Evolutionary conservation across 495 filamentous ascomycete genomes (phyloP).

Genomic region (Penicillium desertorum): DNA sequence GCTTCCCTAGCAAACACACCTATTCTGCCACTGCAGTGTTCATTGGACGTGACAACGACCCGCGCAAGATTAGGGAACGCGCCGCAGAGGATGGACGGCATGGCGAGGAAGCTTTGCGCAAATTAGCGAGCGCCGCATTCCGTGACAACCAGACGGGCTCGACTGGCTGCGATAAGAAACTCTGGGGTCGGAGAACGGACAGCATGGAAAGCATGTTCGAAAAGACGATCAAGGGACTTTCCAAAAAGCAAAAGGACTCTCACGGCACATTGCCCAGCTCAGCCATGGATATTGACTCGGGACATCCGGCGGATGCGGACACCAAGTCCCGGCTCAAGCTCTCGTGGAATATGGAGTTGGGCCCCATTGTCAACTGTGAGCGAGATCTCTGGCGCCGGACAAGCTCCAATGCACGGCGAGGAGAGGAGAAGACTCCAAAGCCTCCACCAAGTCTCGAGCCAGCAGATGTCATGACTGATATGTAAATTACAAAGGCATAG

Average conservation of each 20-base stretch:
- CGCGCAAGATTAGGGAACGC: constrained; percentile 67
- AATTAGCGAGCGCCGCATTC: constrained; percentile 56
- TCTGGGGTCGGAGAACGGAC: constrained; percentile 44
- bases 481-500: constrained; percentile 23
- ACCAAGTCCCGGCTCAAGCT: constrained; percentile 31
- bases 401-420: constrained; percentile 26
- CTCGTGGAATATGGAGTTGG: constrained; percentile 41
- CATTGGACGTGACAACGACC: constrained; percentile 64
- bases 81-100: constrained; percentile 71
- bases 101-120: constrained; percentile 71
- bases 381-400: constrained; percentile 43
- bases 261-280: constrained; percentile 11
- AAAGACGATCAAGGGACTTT: constrained; percentile 43
- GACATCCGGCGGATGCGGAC: constrained; percentile 26
- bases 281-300: constrained; percentile 40
- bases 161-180: constrained; percentile 42
- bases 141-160: constrained; percentile 43
- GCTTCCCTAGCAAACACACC: constrained; percentile 71
- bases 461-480: constrained; percentile 32
- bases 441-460: constrained; percentile 26
- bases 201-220: constrained; percentile 53
- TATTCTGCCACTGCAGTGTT: constrained; percentile 68
- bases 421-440: constrained; percentile 36
- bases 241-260: constrained; percentile 36
- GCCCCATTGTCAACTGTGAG: constrained; percentile 51